Evolutionary conservation across 768 basidiomycete species (phyloP).

Genomic region (Piloderma croceum): DNA sequence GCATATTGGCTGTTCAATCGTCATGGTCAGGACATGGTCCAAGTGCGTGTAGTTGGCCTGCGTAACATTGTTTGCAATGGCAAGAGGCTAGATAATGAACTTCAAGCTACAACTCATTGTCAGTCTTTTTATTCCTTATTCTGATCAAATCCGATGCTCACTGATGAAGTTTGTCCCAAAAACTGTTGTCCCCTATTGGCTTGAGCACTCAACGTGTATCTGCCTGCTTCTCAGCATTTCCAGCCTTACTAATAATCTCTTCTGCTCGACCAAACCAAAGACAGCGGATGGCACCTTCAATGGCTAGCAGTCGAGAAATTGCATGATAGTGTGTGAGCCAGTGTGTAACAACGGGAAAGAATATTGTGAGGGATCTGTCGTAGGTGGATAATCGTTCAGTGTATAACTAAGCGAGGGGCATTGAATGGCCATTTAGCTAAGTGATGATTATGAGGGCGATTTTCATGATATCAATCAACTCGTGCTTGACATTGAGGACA

Average conservation of each 20-base stretch:
- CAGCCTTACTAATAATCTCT: no score
- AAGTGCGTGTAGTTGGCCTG: conserved; percentile 19
- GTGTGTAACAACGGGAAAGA: conserved; percentile 16
- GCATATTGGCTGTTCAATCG: background rate
- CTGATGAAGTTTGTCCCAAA: conserved; percentile 10
- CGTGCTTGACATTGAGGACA: conserved; percentile 16
- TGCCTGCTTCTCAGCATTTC: background rate
- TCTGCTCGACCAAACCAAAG: no score
- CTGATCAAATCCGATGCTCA: no score
- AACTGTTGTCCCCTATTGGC: conserved; percentile 2
- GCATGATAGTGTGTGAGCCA: conserved; percentile 19
- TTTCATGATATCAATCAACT: conserved; percentile 9
- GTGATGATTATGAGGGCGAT: conserved; percentile 20
- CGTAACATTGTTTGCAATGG: conserved; percentile 20
- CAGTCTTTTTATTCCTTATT: no score
- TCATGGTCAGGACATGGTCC: conserved; percentile 14
- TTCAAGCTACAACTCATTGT: no score
- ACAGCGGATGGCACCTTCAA: conserved; percentile 5
- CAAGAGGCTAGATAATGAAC: conserved; percentile 24
- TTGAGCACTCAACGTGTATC: conserved; percentile 1
- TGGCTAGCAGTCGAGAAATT: conserved; percentile 9
- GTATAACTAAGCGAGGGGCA: conserved; percentile 15
- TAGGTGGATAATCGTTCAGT: conserved; percentile 2
- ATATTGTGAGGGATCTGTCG: conserved; percentile 8
- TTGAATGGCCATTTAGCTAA: conserved; percentile 25